A percentile compares a stretch with the other conserved stretches of the same genome.
These are phyloP conservation scores for Plasmodium gaboni DNA, from an alignment of 169 alveolate genomes.

Conservation along the genomic window DNA sequence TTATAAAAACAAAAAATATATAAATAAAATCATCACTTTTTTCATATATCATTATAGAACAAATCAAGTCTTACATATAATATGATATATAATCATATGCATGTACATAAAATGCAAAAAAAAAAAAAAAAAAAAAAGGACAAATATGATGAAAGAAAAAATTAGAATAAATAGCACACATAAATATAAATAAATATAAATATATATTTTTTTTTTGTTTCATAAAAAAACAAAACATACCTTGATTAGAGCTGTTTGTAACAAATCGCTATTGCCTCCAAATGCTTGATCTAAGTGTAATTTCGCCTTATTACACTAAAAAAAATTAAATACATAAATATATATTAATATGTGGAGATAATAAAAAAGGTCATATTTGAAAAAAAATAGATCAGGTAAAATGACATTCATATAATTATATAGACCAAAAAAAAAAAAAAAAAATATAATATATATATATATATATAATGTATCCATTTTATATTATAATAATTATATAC, in stretches of 20 bases:
- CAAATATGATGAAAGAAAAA: neutral
- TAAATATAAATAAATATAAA: slow-evolving; percentile 1
- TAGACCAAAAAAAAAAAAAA: neutral
- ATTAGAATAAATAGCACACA: neutral
- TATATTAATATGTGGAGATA: neutral
- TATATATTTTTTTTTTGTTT: neutral
- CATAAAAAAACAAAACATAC: slow-evolving; percentile 33
- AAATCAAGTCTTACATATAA: too few relatives aligned
- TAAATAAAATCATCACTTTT: too few relatives aligned
- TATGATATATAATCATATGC: neutral
- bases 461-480: neutral
- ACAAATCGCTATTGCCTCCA: slow-evolving; percentile 87
- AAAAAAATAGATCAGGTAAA: neutral
- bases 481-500: slow-evolving; percentile 10
- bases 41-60: too few relatives aligned
- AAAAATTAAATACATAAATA: neutral
- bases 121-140: slow-evolving; percentile 6
- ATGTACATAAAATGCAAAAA: neutral
- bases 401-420: neutral
- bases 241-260: slow-evolving; percentile 82
- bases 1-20: too few relatives aligned
- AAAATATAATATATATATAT: neutral
- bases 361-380: neutral
- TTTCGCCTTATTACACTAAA: slow-evolving; percentile 87
- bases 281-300: slow-evolving; percentile 88